Evolutionary conservation across 768 basidiomycete genomes (phyloP).

Genomic region (Termitomyces sp.): DNA sequence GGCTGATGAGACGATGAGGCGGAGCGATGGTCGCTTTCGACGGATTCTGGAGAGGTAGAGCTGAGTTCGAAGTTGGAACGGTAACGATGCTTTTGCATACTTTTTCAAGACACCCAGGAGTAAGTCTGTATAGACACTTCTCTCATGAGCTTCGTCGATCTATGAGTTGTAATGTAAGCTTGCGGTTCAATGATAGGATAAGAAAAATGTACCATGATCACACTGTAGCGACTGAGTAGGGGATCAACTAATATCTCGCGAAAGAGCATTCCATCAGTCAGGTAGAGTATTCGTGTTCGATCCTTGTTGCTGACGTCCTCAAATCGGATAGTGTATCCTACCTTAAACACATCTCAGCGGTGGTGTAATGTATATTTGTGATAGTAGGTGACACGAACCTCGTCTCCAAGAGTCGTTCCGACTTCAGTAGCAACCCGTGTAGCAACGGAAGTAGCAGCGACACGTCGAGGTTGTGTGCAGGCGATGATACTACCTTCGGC

Average conservation of each 20-base stretch:
- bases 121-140: slow-evolving; percentile 93
- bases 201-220: slow-evolving; percentile 72
- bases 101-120: slow-evolving; percentile 91
- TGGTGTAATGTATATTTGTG: slow-evolving; percentile 24
- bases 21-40: slow-evolving; percentile 81
- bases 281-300: slow-evolving; percentile 84
- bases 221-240: slow-evolving; percentile 85
- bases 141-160: slow-evolving; percentile 98
- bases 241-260: slow-evolving; percentile 92
- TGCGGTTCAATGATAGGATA: background rate
- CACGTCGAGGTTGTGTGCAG: slow-evolving; percentile 89
- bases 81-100: slow-evolving; percentile 31
- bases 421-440: slow-evolving; percentile 89
- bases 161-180: slow-evolving; percentile 21
- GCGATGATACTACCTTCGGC: slow-evolving; percentile 76
- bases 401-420: slow-evolving; percentile 82
- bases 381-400: slow-evolving; percentile 39
- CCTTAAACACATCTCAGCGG: slow-evolving; percentile 37
- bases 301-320: slow-evolving; percentile 87
- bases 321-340: slow-evolving; percentile 96
- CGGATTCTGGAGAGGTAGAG: slow-evolving; percentile 60
- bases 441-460: slow-evolving; percentile 95
- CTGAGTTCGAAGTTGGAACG: background rate
- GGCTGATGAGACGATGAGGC: slow-evolving; percentile 92
- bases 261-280: slow-evolving; percentile 99